A percentile compares a stretch with the other conserved stretches of the same genome.
These are phyloP conservation scores for Pezicula radicicola DNA, from an alignment of 2,329 filamentous ascomycete genomes.

Conservation along the genomic window DNA sequence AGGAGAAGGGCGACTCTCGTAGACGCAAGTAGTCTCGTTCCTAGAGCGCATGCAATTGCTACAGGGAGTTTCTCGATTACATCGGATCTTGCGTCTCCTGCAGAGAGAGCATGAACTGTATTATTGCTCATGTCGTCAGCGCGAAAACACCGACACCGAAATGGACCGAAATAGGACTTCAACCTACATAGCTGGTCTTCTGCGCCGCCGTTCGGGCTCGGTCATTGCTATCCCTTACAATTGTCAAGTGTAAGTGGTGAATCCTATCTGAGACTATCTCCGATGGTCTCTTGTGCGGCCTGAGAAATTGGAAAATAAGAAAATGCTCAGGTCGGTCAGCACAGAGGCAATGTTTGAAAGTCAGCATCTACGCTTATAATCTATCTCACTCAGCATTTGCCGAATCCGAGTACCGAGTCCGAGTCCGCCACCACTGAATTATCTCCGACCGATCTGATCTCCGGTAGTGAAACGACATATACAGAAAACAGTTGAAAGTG, in stretches of 20 bases:
- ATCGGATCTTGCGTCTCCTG: conserved; percentile 58
- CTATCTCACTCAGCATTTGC: not conserved
- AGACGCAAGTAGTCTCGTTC: conserved; percentile 49
- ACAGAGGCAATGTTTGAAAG: not conserved
- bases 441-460: not conserved
- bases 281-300: not conserved
- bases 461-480: not conserved
- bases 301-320: too few relatives aligned
- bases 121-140: conserved; percentile 21
- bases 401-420: not conserved
- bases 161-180: not conserved
- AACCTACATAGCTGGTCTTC: conserved; percentile 41
- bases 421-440: not conserved
- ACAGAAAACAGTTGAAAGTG: not conserved
- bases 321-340: not conserved
- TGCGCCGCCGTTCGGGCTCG: conserved; percentile 32
- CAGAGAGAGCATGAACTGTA: conserved; percentile 54
- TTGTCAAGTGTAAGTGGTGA: not conserved
- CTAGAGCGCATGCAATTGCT: conserved; percentile 56
- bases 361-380: not conserved
- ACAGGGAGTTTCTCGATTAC: conserved; percentile 57
- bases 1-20: conserved; percentile 28
- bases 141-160: not conserved
- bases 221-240: conserved; percentile 14
- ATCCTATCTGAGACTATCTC: not conserved